Base-by-base conservation (phyloP, 805 yeast genomes). In the Komagataella kurtzmanii region DNA sequence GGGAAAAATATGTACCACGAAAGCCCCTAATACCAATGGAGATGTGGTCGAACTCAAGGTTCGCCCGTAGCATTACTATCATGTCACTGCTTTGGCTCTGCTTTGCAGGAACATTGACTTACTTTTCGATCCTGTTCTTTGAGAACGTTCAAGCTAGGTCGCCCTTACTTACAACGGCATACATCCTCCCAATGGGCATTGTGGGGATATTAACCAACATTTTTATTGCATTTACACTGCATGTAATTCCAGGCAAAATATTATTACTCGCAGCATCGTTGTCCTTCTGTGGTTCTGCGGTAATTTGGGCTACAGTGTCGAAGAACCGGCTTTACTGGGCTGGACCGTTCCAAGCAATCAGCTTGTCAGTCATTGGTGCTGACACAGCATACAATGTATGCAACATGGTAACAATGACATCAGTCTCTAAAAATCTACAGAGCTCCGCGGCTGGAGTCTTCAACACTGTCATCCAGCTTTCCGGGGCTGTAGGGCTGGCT, bases 371-470 rank as follows among this genome's bases (percentile, higher is more conserved):
- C 36, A 45, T 75, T 14, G 79, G 79, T 0, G 77, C 77, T 0
- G 80, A 76, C 58, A 56, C 76, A 4, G 59, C 70, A 14, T 75
- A 70, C 55, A 75, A 75, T 55, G 74, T 75, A 7, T 66, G 69
- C 23, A 75, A 72, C 52, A 60, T 75, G 58, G 68, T 70, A 44
- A 63, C 76, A 1, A 58, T 74, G 45, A 65, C 70, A 4, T 63
- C 75, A 1, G 76, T 75, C 12, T 63, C 68, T 23, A 58, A 58
- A 44, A 52, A 59, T 14, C 58, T 70, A 19, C 78, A 74, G 53
- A 67, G 74, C 48, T 58, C 75, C 12, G 79, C 78, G 3, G 75
- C 75, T 3, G 78, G 79, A 14, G 63, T 74, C 3, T 74, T 75
- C 55, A 75, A 72, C 54, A 75, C 78, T 1, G 60, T 69, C 44